Base-by-base conservation (phyloP, 257 asterid genomes). In the Solanum tacnaense region DNA sequence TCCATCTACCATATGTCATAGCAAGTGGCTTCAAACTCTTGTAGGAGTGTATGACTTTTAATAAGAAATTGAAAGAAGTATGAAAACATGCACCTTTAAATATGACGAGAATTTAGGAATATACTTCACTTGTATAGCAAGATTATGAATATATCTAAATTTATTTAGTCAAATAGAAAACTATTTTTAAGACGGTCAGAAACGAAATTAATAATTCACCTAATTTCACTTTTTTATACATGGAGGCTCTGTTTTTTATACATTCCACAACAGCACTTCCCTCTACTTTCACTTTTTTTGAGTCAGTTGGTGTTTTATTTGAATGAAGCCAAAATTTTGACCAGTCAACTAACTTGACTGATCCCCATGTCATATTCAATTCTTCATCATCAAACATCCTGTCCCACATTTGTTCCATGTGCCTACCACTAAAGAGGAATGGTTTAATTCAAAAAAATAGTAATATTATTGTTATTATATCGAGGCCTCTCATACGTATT, bases 401-500 rank as follows among this genome's bases (percentile, higher is more conserved):
- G 85, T 29, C 85, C 85, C 68, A 81, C 67, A 79, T 79, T 62
- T 79, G 9, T 46, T 79, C 67, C 85, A 81, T 81, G 85, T 81
- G 85, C 44, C 44, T 65, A 49, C 85, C 85, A 81, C 85, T 81
- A 71, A 1, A 31, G 12, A 10, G 78, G 39, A 4, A 31, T 31
- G 21, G 41, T 16, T 32, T 71, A 71, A 71, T 71, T 70, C 12
- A 15, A 70, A 70, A 31, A 70, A 5, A 12, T 11, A 41, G 7
- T 13, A 70, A 5, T 52, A 52, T 52, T 52, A 16, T 52, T 52
- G 23, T 52, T 62, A 21, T 25, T 16, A 25, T 15, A 41, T 27
- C 16, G 9, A 79, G 38, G 39, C 39, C 27, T 44, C 35, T 25
- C 52, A 3, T n/a, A 46, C 31, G 15, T n/a, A 62, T 62, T 79